Percentiles rank a stretch among this genome's conserved stretches.
Evolutionary conservation across 2,329 filamentous ascomycete genomes (phyloP).

Genomic region (Ophiostoma tasmaniense): DNA sequence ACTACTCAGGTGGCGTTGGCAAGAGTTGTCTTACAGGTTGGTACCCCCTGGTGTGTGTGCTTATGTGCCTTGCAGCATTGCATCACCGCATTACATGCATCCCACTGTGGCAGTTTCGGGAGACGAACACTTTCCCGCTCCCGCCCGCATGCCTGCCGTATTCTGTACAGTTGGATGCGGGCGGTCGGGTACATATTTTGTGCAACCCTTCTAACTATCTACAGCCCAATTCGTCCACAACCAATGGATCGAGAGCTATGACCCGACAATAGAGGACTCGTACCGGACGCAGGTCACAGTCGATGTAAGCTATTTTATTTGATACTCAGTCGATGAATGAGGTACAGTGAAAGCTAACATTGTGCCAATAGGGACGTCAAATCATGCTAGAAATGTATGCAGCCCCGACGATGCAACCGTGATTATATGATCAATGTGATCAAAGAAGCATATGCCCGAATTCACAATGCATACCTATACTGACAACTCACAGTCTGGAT

Average conservation of each 20-base stretch:
- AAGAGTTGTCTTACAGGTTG: conserved; percentile 87
- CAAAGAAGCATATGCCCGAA: too few species aligned
- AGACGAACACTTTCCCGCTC: background rate
- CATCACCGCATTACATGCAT: conserved; percentile 1
- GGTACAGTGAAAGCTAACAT: background rate
- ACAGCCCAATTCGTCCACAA: conserved; percentile 87
- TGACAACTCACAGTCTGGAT: conserved; percentile 52
- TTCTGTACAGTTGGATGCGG: background rate
- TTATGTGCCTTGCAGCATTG: conserved; percentile 18
- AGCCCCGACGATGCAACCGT: conserved; percentile 10
- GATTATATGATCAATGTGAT: too few species aligned
- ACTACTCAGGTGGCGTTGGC: conserved; percentile 66
- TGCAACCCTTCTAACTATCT: conserved; percentile 11
- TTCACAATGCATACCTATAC: conserved; percentile 1
- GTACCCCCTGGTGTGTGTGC: conserved; percentile 21
- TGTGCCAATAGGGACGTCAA: conserved; percentile 60
- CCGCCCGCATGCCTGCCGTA: background rate
- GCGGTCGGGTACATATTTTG: background rate
- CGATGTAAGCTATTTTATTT: conserved; percentile 55
- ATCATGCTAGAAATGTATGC: conserved; percentile 81
- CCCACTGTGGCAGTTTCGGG: background rate
- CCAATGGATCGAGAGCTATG: conserved; percentile 85
- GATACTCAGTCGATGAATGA: background rate
- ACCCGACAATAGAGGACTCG: conserved; percentile 70
- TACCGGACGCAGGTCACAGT: conserved; percentile 70